Conservation (phyloP, 1,284 basidiomycete genomes). For the Microstroma glucosiphilum region DNA sequence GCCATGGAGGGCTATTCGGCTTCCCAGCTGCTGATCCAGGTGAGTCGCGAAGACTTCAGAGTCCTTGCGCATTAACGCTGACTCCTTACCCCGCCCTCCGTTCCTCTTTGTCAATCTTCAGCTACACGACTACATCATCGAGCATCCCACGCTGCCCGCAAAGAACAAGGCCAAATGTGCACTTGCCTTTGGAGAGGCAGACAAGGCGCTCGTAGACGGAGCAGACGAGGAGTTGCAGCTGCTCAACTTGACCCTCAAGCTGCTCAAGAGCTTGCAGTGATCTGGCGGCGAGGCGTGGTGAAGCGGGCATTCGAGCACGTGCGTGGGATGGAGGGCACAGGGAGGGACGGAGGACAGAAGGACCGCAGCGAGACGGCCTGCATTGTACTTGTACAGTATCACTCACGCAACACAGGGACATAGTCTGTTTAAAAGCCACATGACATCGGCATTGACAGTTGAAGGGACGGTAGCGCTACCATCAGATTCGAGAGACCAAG, state of each 20-base stretch:
- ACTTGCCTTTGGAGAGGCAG: constrained; percentile 82
- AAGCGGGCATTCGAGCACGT: too few relatives aligned
- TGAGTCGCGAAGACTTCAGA: constrained; percentile 52
- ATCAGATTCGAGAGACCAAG: too few relatives aligned
- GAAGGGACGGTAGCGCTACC: too few relatives aligned
- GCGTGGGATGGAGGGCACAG: neutral
- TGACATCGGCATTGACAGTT: too few relatives aligned
- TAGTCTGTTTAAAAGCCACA: too few relatives aligned
- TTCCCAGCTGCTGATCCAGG: constrained; percentile 77
- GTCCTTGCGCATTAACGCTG: constrained; percentile 1
- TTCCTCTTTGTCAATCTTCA: constrained; percentile 48
- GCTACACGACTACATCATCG: constrained; percentile 84
- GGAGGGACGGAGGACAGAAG: neutral
- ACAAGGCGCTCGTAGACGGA: constrained; percentile 92
- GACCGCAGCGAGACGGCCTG: too few relatives aligned
- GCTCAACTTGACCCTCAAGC: constrained; percentile 72
- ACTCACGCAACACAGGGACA: too few relatives aligned
- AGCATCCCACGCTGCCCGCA: constrained; percentile 71
- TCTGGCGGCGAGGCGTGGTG: neutral
- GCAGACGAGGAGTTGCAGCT: constrained; percentile 98
- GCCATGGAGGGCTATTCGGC: constrained; percentile 87
- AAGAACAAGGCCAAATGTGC: constrained; percentile 76
- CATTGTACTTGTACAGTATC: neutral
- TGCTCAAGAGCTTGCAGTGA: constrained; percentile 49
- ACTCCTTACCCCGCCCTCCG: neutral